These are phyloP conservation scores for Acanthamoeba castellanii DNA, from an alignment of 208 protist genomes.

Conservation along the genomic window DNA sequence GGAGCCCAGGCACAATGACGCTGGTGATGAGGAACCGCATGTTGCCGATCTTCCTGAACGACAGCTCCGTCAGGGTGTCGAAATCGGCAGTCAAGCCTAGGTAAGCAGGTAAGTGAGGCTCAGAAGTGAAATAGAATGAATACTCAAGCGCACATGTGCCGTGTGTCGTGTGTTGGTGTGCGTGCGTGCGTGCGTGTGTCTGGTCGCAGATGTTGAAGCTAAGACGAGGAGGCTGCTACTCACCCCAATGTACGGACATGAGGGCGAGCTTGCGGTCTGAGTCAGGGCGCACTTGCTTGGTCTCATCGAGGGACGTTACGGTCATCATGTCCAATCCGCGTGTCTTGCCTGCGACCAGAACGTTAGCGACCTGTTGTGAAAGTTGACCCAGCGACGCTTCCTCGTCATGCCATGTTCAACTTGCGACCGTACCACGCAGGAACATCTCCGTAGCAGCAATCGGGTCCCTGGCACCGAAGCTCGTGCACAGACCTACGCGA, in stretches of 20 bases:
- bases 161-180: not conserved
- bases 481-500: slow-evolving; percentile 26
- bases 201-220: not conserved
- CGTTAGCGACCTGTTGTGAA: not conserved
- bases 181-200: not conserved
- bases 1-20: slow-evolving; percentile 34
- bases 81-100: slow-evolving; percentile 42
- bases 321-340: slow-evolving; percentile 39
- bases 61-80: slow-evolving; percentile 37
- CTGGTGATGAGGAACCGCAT: slow-evolving; percentile 52
- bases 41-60: slow-evolving; percentile 66
- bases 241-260: slow-evolving; percentile 59
- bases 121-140: not conserved
- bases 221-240: not conserved
- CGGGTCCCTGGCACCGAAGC: not conserved
- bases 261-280: slow-evolving; percentile 7
- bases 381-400: too few species aligned
- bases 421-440: not conserved
- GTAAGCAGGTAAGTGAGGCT: not conserved
- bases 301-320: slow-evolving; percentile 22
- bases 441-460: slow-evolving; percentile 8
- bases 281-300: not conserved
- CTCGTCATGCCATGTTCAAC: not conserved
- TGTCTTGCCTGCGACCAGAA: not conserved
- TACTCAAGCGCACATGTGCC: not conserved